Percentiles rank a stretch among this genome's conserved stretches.
Conservation (phyloP, 2,329 filamentous ascomycete genomes). For the Xylaria sp. region DNA sequence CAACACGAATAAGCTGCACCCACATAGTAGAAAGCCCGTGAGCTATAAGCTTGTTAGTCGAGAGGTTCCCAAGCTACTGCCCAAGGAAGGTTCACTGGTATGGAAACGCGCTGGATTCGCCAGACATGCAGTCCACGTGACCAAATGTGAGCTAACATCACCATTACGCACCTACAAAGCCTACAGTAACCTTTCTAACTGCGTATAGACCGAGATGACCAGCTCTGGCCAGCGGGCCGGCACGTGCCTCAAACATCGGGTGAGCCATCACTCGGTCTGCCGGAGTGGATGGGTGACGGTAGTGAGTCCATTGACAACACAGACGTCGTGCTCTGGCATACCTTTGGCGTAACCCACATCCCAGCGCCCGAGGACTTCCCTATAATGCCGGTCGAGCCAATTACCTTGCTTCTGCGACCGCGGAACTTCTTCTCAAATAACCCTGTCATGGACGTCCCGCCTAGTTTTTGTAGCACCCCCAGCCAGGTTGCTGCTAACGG, state of each 20-base stretch:
- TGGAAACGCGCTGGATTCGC: slow-evolving; percentile 93
- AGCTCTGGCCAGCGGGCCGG: slow-evolving; percentile 85
- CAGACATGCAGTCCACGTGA: slow-evolving; percentile 86
- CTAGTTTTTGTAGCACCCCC: slow-evolving; percentile 77
- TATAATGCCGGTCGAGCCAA: slow-evolving; percentile 88
- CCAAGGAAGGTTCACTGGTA: slow-evolving; percentile 82
- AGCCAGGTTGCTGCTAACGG: slow-evolving; percentile 61
- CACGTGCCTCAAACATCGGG: slow-evolving; percentile 91
- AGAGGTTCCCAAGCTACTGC: slow-evolving; percentile 80
- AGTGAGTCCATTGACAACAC: slow-evolving; percentile 77
- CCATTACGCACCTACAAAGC: neutral
- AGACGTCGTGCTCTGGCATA: slow-evolving; percentile 92
- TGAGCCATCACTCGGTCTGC: slow-evolving; percentile 76
- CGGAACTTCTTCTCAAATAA: slow-evolving; percentile 85
- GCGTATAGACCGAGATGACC: slow-evolving; percentile 74
- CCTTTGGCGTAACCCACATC: slow-evolving; percentile 91
- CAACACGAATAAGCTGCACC: slow-evolving; percentile 85
- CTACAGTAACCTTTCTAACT: slow-evolving; percentile 1
- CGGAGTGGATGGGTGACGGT: slow-evolving; percentile 80
- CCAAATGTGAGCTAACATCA: slow-evolving; percentile 72
- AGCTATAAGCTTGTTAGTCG: slow-evolving; percentile 91
- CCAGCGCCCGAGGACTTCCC: slow-evolving; percentile 91
- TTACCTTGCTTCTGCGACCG: slow-evolving; percentile 81
- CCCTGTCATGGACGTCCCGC: slow-evolving; percentile 82
- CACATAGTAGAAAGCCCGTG: slow-evolving; percentile 84